A percentile compares a stretch with the other conserved stretches of the same genome.
phyloP scores from a whole-genome alignment of 768 basidiomycete genomes.

The Arthromyces matolae region DNA sequence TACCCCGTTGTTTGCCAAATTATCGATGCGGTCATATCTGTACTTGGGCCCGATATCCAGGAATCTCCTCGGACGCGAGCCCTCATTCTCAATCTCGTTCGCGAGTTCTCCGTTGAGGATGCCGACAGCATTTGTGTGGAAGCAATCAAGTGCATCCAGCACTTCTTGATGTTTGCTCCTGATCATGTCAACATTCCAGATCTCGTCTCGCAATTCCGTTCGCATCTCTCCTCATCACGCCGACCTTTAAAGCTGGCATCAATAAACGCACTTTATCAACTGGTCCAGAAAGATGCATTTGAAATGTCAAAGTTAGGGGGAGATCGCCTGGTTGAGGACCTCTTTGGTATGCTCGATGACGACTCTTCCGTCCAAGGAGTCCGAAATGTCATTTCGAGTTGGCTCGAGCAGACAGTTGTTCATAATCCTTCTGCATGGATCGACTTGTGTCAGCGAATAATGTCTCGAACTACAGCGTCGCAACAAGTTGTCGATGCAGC shows the following conservation, averaged over 20 bases:
- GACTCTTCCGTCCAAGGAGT: conserved; percentile 94
- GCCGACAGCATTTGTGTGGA: conserved; percentile 90
- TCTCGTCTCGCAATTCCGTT: conserved; percentile 73
- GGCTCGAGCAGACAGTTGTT: conserved; percentile 92
- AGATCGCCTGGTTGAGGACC: conserved; percentile 87
- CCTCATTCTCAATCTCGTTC: conserved; percentile 79
- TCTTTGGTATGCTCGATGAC: conserved; percentile 94
- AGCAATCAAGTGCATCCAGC: conserved; percentile 94
- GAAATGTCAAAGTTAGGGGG: conserved; percentile 92
- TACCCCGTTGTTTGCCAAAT: conserved; percentile 91
- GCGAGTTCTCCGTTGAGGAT: conserved; percentile 79
- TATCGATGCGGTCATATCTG: conserved; percentile 88
- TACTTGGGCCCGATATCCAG: conserved; percentile 93
- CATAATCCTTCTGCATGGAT: conserved; percentile 98
- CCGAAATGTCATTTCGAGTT: conserved; percentile 86
- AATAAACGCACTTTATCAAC: conserved; percentile 94
- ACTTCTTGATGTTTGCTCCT: conserved; percentile 94
- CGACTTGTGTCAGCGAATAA: conserved; percentile 94
- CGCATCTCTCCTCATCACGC: conserved; percentile 74
- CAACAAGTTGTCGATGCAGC: conserved; percentile 70
- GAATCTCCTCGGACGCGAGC: conserved; percentile 79
- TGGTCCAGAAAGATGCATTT: conserved; percentile 92
- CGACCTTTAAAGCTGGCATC: conserved; percentile 89
- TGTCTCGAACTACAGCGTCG: conserved; percentile 88
- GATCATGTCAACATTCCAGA: conserved; percentile 79